Base-by-base conservation (phyloP, 257 asterid genomes). In the Nemophila menziesii region DNA sequence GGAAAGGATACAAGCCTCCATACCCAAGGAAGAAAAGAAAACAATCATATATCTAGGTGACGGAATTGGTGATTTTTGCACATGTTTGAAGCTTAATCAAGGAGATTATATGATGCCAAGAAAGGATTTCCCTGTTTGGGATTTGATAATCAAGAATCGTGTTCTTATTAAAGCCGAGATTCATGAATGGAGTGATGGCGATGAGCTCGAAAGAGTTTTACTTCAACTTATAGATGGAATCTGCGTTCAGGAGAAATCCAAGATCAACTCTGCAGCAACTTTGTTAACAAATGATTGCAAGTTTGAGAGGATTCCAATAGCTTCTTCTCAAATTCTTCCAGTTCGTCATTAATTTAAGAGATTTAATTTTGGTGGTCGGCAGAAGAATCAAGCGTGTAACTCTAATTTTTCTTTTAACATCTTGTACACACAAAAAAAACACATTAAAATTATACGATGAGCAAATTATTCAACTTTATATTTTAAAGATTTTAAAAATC, bases 21-120 rank as follows among this genome's bases (percentile, higher is more conserved):
- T 79, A 15, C 65, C 63, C n/a, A 58, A 62, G 26, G 83, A 75
- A 53, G 92, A 77, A 22, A 61, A 65, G 66, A 77, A 76, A 11
- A 73, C 64, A 33, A 52, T 76, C 19, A 70, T 82, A 17, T 86
- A 86, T 24, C 56, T 82, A 0, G 96, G 96, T 5, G 96, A 86
- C 13, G 94, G 94, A 40, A 11, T 0, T 1, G 94, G 94, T 0
- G 94, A 86, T 58, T 86, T 71, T 41, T 75, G 77, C 19, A 74
- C 84, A 3, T 58, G 65, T 14, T 66, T 75, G 60, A 71, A 50
- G 53, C 70, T 75, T 0, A 54, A 39, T 14, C 79, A 65, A 23
- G 64, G 12, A 19, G 92, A 86, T 44, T 60, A 52, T 41, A 47
- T 77, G 69, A 79, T 87, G 97, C 95, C 95, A 5, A 80, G 92